phyloP scores from a whole-genome alignment of 805 yeast genomes.

The Clavispora santaluciae region DNA sequence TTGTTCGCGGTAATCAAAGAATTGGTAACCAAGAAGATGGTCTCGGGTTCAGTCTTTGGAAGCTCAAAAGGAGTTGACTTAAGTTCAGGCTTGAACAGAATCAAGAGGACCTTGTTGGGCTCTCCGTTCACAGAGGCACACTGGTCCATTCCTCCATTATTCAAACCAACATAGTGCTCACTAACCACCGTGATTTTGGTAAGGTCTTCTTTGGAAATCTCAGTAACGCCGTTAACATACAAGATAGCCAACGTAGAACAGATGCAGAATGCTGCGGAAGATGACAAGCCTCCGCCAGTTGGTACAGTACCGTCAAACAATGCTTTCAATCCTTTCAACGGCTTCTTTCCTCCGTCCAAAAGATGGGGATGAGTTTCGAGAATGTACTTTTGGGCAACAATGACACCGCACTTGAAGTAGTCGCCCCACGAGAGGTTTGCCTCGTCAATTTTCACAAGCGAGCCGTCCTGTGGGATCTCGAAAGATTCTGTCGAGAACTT shows the following conservation, averaged over 20 bases:
- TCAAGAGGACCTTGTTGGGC: constrained; percentile 50
- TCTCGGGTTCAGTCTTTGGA: constrained; percentile 40
- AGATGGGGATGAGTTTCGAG: constrained; percentile 26
- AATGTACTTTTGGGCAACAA: constrained; percentile 52
- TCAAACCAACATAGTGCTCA: constrained; percentile 70
- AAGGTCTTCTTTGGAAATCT: constrained; percentile 46
- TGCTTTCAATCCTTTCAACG: constrained; percentile 46
- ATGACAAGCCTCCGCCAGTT: constrained; percentile 66
- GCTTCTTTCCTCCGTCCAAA: constrained; percentile 14
- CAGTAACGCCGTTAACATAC: constrained; percentile 43
- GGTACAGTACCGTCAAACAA: constrained; percentile 64
- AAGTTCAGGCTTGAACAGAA: constrained; percentile 57
- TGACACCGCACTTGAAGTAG: constrained; percentile 61
- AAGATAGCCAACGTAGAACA: constrained; percentile 56
- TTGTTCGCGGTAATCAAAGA: constrained; percentile 60
- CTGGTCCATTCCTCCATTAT: constrained; percentile 80
- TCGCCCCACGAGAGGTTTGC: constrained; percentile 56
- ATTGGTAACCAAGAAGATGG: constrained; percentile 59
- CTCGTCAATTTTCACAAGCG: constrained; percentile 43
- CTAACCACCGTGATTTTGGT: constrained; percentile 58
- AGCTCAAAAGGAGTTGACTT: constrained; percentile 50
- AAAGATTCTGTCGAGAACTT: constrained; percentile 33
- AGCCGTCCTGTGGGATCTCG: constrained; percentile 41
- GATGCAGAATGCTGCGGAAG: constrained; percentile 70
- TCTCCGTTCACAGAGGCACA: constrained; percentile 67